These are phyloP conservation scores for Sordariomycetes sp. DNA, from an alignment of 2,329 filamentous ascomycete genomes.

Conservation along the genomic window DNA sequence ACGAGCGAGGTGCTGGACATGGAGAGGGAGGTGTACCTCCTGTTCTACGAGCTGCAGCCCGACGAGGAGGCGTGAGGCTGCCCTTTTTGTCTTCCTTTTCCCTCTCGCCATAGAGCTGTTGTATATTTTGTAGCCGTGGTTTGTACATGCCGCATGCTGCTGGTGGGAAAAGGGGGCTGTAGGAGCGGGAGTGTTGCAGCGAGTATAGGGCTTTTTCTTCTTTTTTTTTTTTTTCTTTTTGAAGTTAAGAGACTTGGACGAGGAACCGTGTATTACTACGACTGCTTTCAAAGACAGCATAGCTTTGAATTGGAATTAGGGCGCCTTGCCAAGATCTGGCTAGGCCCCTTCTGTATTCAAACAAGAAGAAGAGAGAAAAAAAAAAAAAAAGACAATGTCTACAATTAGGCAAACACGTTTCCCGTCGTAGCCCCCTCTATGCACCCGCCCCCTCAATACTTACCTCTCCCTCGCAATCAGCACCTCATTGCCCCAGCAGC, in stretches of 20 bases:
- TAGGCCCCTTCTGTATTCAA: not conserved
- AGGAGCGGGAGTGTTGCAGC: not conserved
- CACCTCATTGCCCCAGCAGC: slow-evolving; percentile 18
- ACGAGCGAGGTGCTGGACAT: slow-evolving; percentile 82
- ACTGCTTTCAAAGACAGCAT: not conserved
- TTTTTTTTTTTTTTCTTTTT: too few species aligned
- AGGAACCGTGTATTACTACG: not conserved
- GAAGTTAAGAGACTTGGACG: not conserved
- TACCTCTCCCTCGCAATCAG: not conserved
- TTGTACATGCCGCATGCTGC: not conserved
- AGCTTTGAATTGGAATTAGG: not conserved
- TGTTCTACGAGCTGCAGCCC: slow-evolving; percentile 85
- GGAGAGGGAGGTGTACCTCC: slow-evolving; percentile 89
- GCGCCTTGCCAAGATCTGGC: not conserved
- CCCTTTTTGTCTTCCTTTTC: too few species aligned
- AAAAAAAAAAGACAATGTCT: not conserved
- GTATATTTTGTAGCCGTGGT: not conserved
- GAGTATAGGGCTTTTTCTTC: not conserved
- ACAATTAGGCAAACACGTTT: not conserved
- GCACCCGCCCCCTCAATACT: too few species aligned
- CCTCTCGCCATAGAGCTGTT: not conserved
- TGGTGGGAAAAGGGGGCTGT: not conserved
- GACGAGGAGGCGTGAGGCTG: not conserved
- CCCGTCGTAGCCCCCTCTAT: not conserved
- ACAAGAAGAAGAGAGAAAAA: not conserved